Evolutionary conservation across 331 rosid genomes (phyloP).

Genomic region (Rosa hybrid): DNA sequence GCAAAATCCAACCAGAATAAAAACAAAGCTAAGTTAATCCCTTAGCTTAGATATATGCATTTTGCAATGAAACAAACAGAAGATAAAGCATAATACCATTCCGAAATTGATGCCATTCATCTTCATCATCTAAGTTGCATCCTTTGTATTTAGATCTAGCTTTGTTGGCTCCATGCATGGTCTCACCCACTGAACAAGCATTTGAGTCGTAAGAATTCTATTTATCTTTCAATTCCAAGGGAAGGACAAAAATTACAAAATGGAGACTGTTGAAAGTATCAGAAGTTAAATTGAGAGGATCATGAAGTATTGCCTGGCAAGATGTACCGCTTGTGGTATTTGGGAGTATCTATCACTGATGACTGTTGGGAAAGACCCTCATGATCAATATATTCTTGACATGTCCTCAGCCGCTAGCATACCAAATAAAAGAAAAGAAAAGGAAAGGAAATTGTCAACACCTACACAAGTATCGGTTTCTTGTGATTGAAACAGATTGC

Average conservation of each 20-base stretch:
- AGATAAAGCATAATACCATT: slow-evolving; percentile 53
- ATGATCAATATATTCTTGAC: slow-evolving; percentile 80
- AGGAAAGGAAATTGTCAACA: background rate
- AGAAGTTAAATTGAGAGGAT: background rate
- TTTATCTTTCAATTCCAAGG: slow-evolving; percentile 20
- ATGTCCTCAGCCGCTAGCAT: slow-evolving; percentile 73
- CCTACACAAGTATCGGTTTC: slow-evolving; percentile 9
- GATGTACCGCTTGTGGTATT: slow-evolving; percentile 79
- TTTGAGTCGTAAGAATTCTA: slow-evolving; percentile 21
- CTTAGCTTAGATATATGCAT: background rate
- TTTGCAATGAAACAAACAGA: slow-evolving; percentile 2
- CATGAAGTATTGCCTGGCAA: slow-evolving; percentile 68
- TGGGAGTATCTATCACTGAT: slow-evolving; percentile 76
- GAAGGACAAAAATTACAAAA: background rate
- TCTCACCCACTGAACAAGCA: slow-evolving; percentile 76
- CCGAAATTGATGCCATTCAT: slow-evolving; percentile 83
- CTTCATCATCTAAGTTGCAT: slow-evolving; percentile 83
- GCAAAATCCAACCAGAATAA: slow-evolving; percentile 30
- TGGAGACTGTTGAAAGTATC: background rate
- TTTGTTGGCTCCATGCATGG: slow-evolving; percentile 59
- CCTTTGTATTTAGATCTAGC: slow-evolving; percentile 67
- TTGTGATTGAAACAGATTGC: slow-evolving; percentile 5
- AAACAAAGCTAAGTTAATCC: slow-evolving; percentile 24
- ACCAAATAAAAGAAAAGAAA: slow-evolving; percentile 19
- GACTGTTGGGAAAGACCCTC: slow-evolving; percentile 86